Base-by-base conservation (phyloP, 768 basidiomycete species). In the Dendrothele bispora region DNA sequence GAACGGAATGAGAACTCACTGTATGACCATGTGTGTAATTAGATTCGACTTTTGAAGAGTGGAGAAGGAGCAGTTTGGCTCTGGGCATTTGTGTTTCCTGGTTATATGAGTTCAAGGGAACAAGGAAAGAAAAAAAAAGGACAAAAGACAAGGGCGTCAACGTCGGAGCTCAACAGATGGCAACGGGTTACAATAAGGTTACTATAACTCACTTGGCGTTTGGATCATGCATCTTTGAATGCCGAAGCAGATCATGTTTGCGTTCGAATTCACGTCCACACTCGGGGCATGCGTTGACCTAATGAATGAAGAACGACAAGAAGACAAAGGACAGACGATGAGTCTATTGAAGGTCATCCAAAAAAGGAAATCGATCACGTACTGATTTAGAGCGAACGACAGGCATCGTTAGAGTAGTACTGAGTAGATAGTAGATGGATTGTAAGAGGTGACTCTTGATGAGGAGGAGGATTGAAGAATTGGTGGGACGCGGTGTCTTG, bases 191-290 rank as follows among this genome's bases (percentile, higher is more conserved):
- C n/a, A n/a, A n/a, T n/a, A n/a, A n/a, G n/a, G n/a, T n/a, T n/a
- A n/a, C n/a, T n/a, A n/a, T 12, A 22, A 47, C 46, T 47, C 46
- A 27, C 36, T 30, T 39, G 37, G 6, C 28, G 5, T 36, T 26
- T 39, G 5, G 8, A 6, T 10, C n/a, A 10, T 47, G 35, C n/a
- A n/a, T n/a, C 4, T 30, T 24, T 21, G 32, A 26, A 24, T 47
- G 46, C 29, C 21, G 24, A n/a, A 28, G 46, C 26, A 47, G 14
- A 7, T 39, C 25, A 2, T 39, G 10, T 10, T 17, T 20, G 24
- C 21, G 17, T 8, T 15, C 15, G 27, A 47, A 28, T 29, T 39
- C 37, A 15, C 20, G 3, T 12, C 21, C 26, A 24, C 46, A 47
- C 8, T 38, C 38, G 26, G 12, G 24, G 38, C 46, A 47, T 30